Base-by-base conservation (phyloP, 139 green algal genomes). In the Zygnema circumcarinatum region DNA sequence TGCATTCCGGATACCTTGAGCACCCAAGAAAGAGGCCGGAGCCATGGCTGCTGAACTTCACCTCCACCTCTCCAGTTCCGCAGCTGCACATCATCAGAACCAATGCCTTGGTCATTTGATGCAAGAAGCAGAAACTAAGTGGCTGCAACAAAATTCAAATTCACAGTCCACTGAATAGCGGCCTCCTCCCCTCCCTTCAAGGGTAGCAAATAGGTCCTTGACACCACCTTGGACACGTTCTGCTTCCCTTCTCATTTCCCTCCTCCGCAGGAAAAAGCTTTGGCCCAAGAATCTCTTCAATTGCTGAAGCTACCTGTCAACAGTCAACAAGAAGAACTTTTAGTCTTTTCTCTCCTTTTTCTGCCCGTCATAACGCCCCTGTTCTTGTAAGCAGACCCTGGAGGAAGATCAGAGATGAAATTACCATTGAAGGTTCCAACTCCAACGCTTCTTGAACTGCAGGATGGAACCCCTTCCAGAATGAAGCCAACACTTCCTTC, bases 1-100 rank as follows among this genome's bases (percentile, higher is more conserved):
- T 85, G 25, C 78, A 85, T 79, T 79, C 21, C 22, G 78, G 78
- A 79, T 85, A 85, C 33, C 21, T 21, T 22, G 78, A 85, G 78
- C 78, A 85, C 52, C 78, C 78, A 25, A 85, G 21, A 31, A 85
- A 85, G 21, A 21, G 52, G 53, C 78, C 78, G 21, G 25, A 22
- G 62, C n/a, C 32, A 81, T 72, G 56, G 32, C 25, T 21, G 73
- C 78, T 85, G 21, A 85, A 62, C 78, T 84, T 21, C 21, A 85
- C 21, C 21, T 25, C 68, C 21, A 85, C 52, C 78, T 81, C n/a
- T 21, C 78, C 78, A 31, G 81, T 21, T 22, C 56, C 53, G 73
- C n/a, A 79, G 29, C n/a, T 81, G 29, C 73, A 29, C 32, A 56
- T 25, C 73, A 29, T 29, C 73, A 76, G n/a, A 29, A 29, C 29